These are phyloP conservation scores for Podospora fimiseda DNA, from an alignment of 495 filamentous ascomycete genomes.

Conservation along the genomic window DNA sequence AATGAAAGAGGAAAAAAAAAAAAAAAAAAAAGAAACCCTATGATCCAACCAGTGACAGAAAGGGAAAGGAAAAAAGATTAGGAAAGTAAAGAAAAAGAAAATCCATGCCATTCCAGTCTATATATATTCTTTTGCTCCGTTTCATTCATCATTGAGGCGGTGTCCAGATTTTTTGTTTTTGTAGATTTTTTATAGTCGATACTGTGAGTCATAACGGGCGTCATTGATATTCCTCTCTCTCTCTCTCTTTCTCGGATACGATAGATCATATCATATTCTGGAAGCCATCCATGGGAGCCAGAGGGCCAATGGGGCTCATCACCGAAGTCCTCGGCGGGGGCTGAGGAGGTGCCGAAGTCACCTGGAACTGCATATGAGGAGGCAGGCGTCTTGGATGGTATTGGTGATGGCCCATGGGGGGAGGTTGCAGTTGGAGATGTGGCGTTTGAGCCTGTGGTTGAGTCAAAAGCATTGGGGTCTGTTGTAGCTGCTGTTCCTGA, in stretches of 20 bases:
- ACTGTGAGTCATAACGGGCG: constrained; percentile 9
- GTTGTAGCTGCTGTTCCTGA: constrained; percentile 21
- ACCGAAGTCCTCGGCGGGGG: constrained; percentile 26
- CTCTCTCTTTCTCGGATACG: neutral
- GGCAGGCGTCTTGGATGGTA: constrained; percentile 23
- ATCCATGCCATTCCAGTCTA: constrained; percentile 7
- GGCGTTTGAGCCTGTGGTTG: constrained; percentile 12
- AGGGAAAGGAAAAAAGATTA: constrained; percentile 10
- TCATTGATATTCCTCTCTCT: neutral
- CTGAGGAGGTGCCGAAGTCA: constrained; percentile 26
- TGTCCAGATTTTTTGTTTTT: neutral
- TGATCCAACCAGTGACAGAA: neutral
- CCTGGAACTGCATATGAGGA: constrained; percentile 16
- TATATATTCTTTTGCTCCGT: neutral
- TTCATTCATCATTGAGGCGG: constrained; percentile 1
- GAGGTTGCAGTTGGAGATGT: constrained; percentile 10
- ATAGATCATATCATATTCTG: constrained; percentile 41
- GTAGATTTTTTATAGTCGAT: neutral
- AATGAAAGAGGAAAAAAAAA: neutral
- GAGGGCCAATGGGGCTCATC: constrained; percentile 7
- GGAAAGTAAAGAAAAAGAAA: no score
- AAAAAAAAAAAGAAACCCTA: neutral
- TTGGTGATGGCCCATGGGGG: constrained; percentile 15
- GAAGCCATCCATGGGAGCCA: constrained; percentile 23
- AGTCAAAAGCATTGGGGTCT: constrained; percentile 1